Evolutionary conservation across 192 early-diverging fungal genomes (phyloP), one percentile per base, ranked within the genome.

Genomic region (Coemansia sp.): DNA sequence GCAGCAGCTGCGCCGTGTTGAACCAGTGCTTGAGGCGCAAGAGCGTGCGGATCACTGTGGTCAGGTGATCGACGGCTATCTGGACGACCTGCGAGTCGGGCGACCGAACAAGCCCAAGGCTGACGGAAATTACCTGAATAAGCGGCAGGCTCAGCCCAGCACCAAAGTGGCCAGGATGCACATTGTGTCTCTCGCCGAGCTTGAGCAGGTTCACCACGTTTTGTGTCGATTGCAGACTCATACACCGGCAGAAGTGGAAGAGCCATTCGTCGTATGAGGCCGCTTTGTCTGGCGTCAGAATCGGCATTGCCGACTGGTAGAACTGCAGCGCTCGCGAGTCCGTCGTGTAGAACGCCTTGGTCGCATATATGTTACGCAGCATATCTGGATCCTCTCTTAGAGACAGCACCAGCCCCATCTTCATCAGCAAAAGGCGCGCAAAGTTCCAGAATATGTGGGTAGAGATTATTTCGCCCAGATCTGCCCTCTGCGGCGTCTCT

Each of bases 201-300:
- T 75, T 71, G 13, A 80, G 64, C 58, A 80, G 59, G 29, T 74
- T 80, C 8, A 80, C 72, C 7, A 80, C 66, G 65, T 80, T 80
- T 49, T 80, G 78, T 55, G 72, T 60, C 58, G 78, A 80, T 69
- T 80, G 78, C 59, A 80, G 58, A 28, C 78, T 71, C 78, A 80
- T 80, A 56, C 72, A 80, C 28, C 78, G 78, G 63, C 78, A 80
- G 28, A 80, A 80, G n/a, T 80, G 78, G 58, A 80, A 80, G 66
- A 80, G 66, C 78, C 78, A 80, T 68, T 80, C 64, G 69, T 80
- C 72, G 56, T 75, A 80, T 39, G 72, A 72, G 25, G 57, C 72
- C 0, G 78, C 70, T 63, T 75, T 74, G 58, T 80, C 78, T 5
- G 78, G 78, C 58, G 78, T 80, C 66, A 80, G 20, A 31, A 80